These are phyloP conservation scores for Scheffersomyces cryptocercus DNA, from an alignment of 1,139 yeast genomes.

Conservation along the genomic window DNA sequence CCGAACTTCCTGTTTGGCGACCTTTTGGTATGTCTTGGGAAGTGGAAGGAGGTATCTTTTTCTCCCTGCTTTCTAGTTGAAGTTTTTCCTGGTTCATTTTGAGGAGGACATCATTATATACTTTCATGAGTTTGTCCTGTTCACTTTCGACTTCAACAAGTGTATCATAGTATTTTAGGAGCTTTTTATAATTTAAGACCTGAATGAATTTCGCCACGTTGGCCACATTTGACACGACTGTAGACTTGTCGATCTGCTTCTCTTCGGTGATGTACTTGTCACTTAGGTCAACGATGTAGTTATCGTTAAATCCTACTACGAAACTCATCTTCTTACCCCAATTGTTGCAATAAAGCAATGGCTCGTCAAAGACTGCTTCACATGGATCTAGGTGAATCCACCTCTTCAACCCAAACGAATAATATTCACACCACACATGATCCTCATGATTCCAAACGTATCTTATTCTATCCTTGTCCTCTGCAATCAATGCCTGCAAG, in stretches of 20 bases:
- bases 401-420: conserved; percentile 54
- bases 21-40: conserved; percentile 33
- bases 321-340: conserved; percentile 96
- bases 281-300: conserved; percentile 70
- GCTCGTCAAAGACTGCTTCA: conserved; percentile 83
- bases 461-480: conserved; percentile 30
- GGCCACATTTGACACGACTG: conserved; percentile 37
- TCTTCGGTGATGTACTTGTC: conserved; percentile 62
- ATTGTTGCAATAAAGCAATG: conserved; percentile 71
- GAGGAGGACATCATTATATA: conserved; percentile 9
- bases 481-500: conserved; percentile 51
- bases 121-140: not conserved
- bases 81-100: conserved; percentile 7
- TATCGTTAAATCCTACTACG: conserved; percentile 65
- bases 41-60: conserved; percentile 6
- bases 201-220: conserved; percentile 39
- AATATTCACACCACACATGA: conserved; percentile 96
- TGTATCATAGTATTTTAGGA: not conserved
- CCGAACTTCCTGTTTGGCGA: conserved; percentile 73
- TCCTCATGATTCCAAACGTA: conserved; percentile 90
- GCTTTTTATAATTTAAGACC: conserved; percentile 30
- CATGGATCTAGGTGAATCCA: conserved; percentile 94
- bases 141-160: not conserved
- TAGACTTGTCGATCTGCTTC: conserved; percentile 52
- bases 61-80: conserved; percentile 1